Base-by-base conservation (phyloP, 2,329 filamentous ascomycete species). In the Botrytis cinerea region DNA sequence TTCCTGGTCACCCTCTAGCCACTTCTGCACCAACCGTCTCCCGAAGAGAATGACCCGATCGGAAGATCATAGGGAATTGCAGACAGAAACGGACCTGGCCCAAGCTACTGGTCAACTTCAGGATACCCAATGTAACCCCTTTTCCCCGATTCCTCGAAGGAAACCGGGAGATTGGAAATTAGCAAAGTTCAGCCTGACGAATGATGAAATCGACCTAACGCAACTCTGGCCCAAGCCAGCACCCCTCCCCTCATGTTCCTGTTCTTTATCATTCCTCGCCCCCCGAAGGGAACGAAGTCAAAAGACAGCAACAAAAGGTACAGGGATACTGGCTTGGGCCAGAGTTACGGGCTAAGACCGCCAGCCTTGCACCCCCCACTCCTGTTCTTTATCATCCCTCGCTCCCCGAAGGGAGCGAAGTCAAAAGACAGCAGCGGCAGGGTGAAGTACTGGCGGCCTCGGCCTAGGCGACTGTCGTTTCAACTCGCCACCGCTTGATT, bases 161-260 rank as follows among this genome's bases (percentile, higher is more conserved):
- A 43, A 38, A 8, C 32, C 16, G 7, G 7, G 2, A 35, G 45
- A 35, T 35, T 66, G 20, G 43, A 18, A 66, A 8, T 14, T 38
- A 6, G 6, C 20, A 66, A 35, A 38, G 12, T 3, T 4, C 20
- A 35, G 45, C 28, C 28, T 5, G 8, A 35, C 2, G 2, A 66
- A 66, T 45, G 12, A 66, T 38, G 20, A 38, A 66, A n/a, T 51
- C 22, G 22, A 66, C 63, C 45, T 66, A 66, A 66, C 45, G 45
- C 63, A 66, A 66, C 45, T 66, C 28, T 66, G 63, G 45, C 43
- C 43, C 43, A 61, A 61, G 25, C 60, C 60, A 63, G 25, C 16
- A 63, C 22, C 63, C 20, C 32, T 1, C 8, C 16, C 43, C n/a
- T 28, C 9, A 12, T 54, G n/a, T 57, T 57, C 2, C 22, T 51